A percentile compares a stretch with the other conserved stretches of the same genome.
Conservation (phyloP, 148 eudicot species). For the Rhododendron molle region DNA sequence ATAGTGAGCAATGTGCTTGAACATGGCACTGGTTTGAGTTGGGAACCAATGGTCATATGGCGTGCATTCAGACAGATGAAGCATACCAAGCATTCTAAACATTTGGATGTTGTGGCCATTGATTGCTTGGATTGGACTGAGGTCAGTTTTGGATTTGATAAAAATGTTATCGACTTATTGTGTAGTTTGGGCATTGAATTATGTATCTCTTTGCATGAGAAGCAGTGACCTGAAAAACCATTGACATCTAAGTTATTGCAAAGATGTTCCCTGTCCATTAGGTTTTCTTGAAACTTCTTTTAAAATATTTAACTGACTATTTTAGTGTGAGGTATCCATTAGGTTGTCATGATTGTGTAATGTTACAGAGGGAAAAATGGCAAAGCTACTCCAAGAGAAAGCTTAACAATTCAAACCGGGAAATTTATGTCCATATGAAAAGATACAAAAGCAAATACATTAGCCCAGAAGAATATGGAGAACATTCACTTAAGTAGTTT, state of each 20-base stretch:
- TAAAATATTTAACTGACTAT: background rate
- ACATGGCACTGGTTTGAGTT: constrained; percentile 49
- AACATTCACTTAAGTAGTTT: too few relatives aligned
- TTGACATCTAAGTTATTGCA: background rate
- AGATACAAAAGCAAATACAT: too few relatives aligned
- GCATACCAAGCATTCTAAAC: constrained; percentile 25
- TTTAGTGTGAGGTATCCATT: background rate
- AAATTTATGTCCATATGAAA: too few relatives aligned
- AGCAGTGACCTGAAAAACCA: background rate
- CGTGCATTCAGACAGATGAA: constrained; percentile 51
- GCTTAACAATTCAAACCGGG: too few relatives aligned
- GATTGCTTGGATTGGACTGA: constrained; percentile 60
- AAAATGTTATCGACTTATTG: background rate
- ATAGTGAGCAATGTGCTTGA: constrained; percentile 49
- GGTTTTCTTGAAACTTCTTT: background rate
- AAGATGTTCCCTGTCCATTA: background rate
- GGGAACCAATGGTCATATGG: constrained; percentile 76
- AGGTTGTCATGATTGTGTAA: background rate
- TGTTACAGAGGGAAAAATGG: background rate
- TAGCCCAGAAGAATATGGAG: too few relatives aligned
- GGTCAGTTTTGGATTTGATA: constrained; percentile 4
- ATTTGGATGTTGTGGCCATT: constrained; percentile 37
- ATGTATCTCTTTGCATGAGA: background rate
- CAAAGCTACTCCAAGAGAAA: too few relatives aligned
- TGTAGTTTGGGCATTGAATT: background rate